Conservation (phyloP, 805 yeast genomes). For the Yamadazyma nakazawae region DNA sequence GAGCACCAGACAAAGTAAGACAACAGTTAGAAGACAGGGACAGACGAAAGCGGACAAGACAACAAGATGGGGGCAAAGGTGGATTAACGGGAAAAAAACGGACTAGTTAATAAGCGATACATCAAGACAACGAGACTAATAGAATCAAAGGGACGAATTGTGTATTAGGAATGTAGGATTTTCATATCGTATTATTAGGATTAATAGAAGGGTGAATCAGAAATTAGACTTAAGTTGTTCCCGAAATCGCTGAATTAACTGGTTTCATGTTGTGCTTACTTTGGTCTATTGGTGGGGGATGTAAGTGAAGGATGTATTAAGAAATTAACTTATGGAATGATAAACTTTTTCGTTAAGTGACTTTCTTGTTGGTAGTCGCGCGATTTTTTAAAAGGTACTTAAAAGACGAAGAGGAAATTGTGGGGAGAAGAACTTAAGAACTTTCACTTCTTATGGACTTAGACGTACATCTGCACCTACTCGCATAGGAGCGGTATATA, state of each 20-base stretch:
- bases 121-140: not conserved
- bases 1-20: not conserved
- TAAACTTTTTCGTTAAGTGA: not conserved
- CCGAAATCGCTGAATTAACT: not conserved
- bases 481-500: no score
- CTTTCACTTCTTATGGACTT: no score
- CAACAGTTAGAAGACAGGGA: not conserved
- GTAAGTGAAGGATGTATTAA: not conserved
- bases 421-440: no score
- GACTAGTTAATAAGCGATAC: not conserved
- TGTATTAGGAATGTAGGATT: not conserved
- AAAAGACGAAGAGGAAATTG: no score
- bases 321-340: not conserved
- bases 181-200: not conserved
- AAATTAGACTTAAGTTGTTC: not conserved
- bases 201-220: not conserved
- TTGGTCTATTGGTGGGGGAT: constrained; percentile 7
- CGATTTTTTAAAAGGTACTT: not conserved
- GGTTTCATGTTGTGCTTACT: constrained; percentile 2
- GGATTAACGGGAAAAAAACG: not conserved
- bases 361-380: not conserved
- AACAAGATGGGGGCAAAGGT: not conserved
- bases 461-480: no score
- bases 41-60: not conserved
- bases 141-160: not conserved